Evolutionary conservation across 768 basidiomycete species (phyloP), one percentile per base, ranked within the genome.

Genomic region (Suillus fuscotomentosus): DNA sequence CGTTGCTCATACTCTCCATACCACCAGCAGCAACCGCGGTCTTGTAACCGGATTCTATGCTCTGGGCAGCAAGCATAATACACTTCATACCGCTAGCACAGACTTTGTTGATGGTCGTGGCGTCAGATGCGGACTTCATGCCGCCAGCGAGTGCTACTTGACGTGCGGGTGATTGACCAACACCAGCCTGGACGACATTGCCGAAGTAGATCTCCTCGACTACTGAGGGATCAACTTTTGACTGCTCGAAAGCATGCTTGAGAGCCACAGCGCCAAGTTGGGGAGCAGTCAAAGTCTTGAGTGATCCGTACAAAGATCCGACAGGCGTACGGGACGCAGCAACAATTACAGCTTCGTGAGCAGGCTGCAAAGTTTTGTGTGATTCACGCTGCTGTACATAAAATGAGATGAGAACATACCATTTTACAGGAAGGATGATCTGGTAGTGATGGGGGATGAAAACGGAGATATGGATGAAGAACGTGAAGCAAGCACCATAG

Each of bases 1-100:
- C 95, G 70, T 98, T 92, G 76, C 93, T 96, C 97, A 99, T 99
- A 81, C 93, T 95, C 82, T 99, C 97, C 94, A 95, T 97, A 66
- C 97, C 97, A 69, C 97, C 97, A 63, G 96, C 96, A 24, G 88
- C 94, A 69, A 97, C 91, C 56, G 97, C 86, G 51, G 79, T 87
- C 65, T 91, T 88, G 74, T 97, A 88, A 57, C 97, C 97, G 20
- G 89, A 83, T 76, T 89, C 84, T 71, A 99, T 94, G 71, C 85
- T 87, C 81, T 99, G 97, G 38, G 94, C 85, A 62, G 94, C 97
- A 67, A 99, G 84, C 78, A 95, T 97, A 80, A 99, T 87, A 36
- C 95, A 85, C 79, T 99, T 99, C 85, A 99, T 82, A 65, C 97
- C 97, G 60, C 93, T 95, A 6, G 97, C 97, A 78, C 97, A 99